Evolutionary conservation across 2,329 filamentous ascomycete genomes (phyloP).

Genomic region (Cladosporium sp.): DNA sequence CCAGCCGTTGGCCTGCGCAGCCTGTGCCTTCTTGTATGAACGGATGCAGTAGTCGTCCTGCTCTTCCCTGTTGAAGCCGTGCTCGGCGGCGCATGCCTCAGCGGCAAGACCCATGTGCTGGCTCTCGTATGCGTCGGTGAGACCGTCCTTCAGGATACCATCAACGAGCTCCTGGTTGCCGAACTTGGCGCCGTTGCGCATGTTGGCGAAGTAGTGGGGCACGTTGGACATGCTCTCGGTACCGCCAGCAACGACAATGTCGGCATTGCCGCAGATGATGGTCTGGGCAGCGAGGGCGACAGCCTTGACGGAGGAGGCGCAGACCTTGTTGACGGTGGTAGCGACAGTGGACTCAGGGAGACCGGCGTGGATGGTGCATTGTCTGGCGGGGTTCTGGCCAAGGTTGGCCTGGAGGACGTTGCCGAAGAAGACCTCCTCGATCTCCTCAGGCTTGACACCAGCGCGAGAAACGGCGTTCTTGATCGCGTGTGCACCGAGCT

Average conservation of each 20-base stretch:
- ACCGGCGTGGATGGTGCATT: constrained; percentile 87
- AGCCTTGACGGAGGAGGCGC: constrained; percentile 91
- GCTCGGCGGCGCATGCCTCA: constrained; percentile 86
- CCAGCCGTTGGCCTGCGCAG: constrained; percentile 74
- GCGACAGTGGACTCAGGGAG: constrained; percentile 76
- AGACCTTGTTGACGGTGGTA: constrained; percentile 99
- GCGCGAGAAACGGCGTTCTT: constrained; percentile 79
- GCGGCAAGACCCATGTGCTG: constrained; percentile 94
- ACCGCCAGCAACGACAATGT: constrained; percentile 89
- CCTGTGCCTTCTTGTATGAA: constrained; percentile 90
- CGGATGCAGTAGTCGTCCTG: constrained; percentile 97
- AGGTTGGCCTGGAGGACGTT: constrained; percentile 96
- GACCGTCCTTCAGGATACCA: constrained; percentile 88
- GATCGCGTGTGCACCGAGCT: constrained; percentile 89
- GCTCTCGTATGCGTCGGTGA: constrained; percentile 92
- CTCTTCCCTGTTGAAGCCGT: constrained; percentile 76
- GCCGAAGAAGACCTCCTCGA: constrained; percentile 96
- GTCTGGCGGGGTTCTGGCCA: constrained; percentile 92
- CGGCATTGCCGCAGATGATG: constrained; percentile 93
- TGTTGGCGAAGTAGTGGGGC: constrained; percentile 88
- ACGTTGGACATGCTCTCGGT: constrained; percentile 98
- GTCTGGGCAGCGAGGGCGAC: constrained; percentile 93
- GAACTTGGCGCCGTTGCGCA: constrained; percentile 89
- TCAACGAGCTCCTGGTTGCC: constrained; percentile 87
- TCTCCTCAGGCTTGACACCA: constrained; percentile 79